phyloP scores from a whole-genome alignment of 495 filamentous ascomycete genomes.

The Aspergillus kassunensis region DNA sequence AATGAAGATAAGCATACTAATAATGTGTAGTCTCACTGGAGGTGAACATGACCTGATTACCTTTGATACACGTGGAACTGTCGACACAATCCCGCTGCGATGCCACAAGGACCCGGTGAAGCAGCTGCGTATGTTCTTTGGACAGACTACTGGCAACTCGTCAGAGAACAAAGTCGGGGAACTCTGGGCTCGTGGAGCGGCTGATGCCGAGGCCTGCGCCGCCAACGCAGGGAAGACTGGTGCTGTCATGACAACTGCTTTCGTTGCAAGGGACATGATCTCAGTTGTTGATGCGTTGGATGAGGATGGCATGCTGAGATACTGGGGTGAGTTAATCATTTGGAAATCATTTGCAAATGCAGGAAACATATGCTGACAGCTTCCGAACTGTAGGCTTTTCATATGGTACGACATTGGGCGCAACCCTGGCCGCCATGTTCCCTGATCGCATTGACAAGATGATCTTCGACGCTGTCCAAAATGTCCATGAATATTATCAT shows the following conservation, averaged over 20 bases:
- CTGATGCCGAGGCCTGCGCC: constrained; percentile 1
- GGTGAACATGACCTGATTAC: constrained; percentile 2
- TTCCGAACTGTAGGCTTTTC: constrained; percentile 26
- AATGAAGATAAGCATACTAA: neutral
- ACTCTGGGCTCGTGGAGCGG: constrained; percentile 3
- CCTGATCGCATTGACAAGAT: constrained; percentile 41
- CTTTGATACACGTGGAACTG: constrained; percentile 7
- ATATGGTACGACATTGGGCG: constrained; percentile 42
- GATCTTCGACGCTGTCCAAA: constrained; percentile 40
- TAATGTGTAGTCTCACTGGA: neutral
- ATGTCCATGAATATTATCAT: constrained; percentile 36
- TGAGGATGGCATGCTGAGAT: constrained; percentile 39
- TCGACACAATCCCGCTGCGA: neutral
- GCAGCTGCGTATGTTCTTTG: neutral
- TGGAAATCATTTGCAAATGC: neutral
- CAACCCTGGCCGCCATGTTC: constrained; percentile 40
- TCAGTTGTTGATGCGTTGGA: constrained; percentile 16
- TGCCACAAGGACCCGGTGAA: neutral
- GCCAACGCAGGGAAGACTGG: neutral
- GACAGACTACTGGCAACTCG: neutral
- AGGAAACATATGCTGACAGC: neutral
- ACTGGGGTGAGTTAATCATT: constrained; percentile 40
- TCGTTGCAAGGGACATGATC: constrained; percentile 7
- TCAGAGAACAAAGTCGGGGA: neutral
- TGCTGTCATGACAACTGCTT: constrained; percentile 3